phyloP scores from a whole-genome alignment of 2,329 filamentous ascomycete genomes.

The Lachnellula hyalina region DNA sequence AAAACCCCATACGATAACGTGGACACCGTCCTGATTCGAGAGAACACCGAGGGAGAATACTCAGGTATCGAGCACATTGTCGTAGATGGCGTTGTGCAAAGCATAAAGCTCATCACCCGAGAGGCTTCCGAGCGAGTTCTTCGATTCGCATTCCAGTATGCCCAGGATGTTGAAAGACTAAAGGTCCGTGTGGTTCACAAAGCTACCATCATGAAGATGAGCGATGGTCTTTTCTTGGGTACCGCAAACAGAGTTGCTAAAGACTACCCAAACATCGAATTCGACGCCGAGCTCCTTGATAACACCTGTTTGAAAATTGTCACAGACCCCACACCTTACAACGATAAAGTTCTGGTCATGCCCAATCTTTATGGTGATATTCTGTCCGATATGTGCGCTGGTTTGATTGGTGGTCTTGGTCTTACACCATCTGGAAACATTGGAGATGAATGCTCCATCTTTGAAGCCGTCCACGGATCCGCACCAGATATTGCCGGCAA shows the following conservation, averaged over 20 bases:
- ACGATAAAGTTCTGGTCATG: slow-evolving; percentile 97
- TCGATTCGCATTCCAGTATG: slow-evolving; percentile 97
- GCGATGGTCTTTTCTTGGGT: slow-evolving; percentile 93
- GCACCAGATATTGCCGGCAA: slow-evolving; percentile 96
- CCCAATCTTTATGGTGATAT: slow-evolving; percentile 99
- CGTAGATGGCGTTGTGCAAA: slow-evolving; percentile 95
- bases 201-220: slow-evolving; percentile 99
- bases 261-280: slow-evolving; percentile 93
- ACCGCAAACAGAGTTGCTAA: slow-evolving; percentile 81
- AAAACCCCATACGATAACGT: slow-evolving; percentile 98
- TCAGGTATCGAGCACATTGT: slow-evolving; percentile 98
- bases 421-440: slow-evolving; percentile 98
- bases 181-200: slow-evolving; percentile 99
- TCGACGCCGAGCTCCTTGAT: slow-evolving; percentile 96
- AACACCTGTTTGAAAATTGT: slow-evolving; percentile 99
- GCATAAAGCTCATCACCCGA: slow-evolving; percentile 98
- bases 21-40: slow-evolving; percentile 94
- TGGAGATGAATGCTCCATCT: slow-evolving; percentile 98
- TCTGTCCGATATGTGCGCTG: slow-evolving; percentile 98
- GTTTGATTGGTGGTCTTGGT: slow-evolving; percentile 94
- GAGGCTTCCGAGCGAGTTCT: slow-evolving; percentile 94
- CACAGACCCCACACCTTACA: slow-evolving; percentile 92
- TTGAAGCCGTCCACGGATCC: slow-evolving; percentile 97
- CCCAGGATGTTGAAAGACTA: slow-evolving; percentile 83
- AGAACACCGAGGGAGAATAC: slow-evolving; percentile 99